Base-by-base conservation (phyloP, 2,329 filamentous ascomycete species). In the Talaromyces sp. region DNA sequence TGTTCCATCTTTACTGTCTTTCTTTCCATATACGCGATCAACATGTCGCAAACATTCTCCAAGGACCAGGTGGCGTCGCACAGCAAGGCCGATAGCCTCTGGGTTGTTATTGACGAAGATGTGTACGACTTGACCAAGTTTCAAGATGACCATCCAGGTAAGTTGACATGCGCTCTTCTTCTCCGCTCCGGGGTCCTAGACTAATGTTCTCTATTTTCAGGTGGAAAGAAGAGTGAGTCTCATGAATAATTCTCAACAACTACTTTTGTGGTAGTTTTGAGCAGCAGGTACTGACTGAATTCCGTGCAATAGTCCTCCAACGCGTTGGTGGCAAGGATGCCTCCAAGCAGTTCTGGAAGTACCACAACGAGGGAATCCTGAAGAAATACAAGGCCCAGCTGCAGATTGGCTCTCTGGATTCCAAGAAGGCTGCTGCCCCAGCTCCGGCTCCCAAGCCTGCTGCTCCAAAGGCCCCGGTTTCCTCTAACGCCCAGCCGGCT, bases 91-190 rank as follows among this genome's bases (percentile, higher is more conserved):
- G 86, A 91, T 71, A 88, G 88, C 73, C 82, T 97, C 63, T 98
- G 88, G 86, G 90, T 98, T 71, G 86, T 96, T 66, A 87, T 98
- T 67, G 93, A 98, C 67, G 89, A 93, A 70, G 93, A 98, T 77
- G 93, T 98, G 67, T 98, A 96, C 77, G 93, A 99, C 73, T 75
- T 98, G 69, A 96, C 92, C 68, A 92, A 87, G 71, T 93, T 93
- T 75, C 89, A 91, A 74, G 88, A 93, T 63, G 89, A 93, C 66
- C 90, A 93, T 75, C 90, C 90, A 69, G 78, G 77, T 78, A 69
- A 59, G 73, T 67, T 24, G 11, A 24, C 26, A 38, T 31, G n/a
- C 24, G 9, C 13, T 14, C 11, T 19, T 7, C 8, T 17, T 51
- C 14, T 21, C 31, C 3, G 10, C 50, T 17, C 11, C 19, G 19